Conservation (phyloP, 192 early-diverging fungal genomes). For the Gamsiella multidivaricata region DNA sequence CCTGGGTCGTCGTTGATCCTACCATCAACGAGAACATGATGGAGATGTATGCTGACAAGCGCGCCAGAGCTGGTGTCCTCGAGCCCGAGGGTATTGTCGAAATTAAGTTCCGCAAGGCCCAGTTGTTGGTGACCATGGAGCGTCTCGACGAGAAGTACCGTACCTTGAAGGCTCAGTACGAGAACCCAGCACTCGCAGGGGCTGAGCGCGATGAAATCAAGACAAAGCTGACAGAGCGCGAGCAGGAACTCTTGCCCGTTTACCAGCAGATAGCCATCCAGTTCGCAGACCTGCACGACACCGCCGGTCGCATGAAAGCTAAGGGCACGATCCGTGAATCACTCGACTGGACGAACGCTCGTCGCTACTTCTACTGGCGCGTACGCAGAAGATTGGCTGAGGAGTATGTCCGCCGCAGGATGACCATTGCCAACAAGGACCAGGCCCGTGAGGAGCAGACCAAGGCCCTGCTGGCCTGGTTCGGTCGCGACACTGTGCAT, state of each 20-base stretch:
- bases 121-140: constrained; percentile 93
- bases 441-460: constrained; percentile 66
- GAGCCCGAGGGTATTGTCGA: constrained; percentile 98
- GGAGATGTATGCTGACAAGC: constrained; percentile 98
- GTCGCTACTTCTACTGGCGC: constrained; percentile 94
- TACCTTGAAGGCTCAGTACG: constrained; percentile 73
- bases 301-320: constrained; percentile 92
- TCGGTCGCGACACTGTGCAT: constrained; percentile 60
- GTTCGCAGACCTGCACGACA: constrained; percentile 98
- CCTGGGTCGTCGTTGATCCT: constrained; percentile 98
- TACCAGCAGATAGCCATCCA: constrained; percentile 95
- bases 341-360: constrained; percentile 82
- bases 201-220: constrained; percentile 76
- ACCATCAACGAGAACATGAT: constrained; percentile 97
- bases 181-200: constrained; percentile 61
- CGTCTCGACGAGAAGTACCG: constrained; percentile 86
- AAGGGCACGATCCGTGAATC: constrained; percentile 89
- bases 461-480: constrained; percentile 72
- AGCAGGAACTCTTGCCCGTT: constrained; percentile 87
- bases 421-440: constrained; percentile 58
- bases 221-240: constrained; percentile 79
- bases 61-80: constrained; percentile 93
- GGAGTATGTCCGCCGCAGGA: constrained; percentile 74
- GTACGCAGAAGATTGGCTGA: constrained; percentile 85
- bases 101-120: constrained; percentile 97